A percentile compares a stretch with the other conserved stretches of the same genome.
These are phyloP conservation scores for Curvularia verruculosa DNA, from an alignment of 2,329 filamentous ascomycete species.

Conservation along the genomic window DNA sequence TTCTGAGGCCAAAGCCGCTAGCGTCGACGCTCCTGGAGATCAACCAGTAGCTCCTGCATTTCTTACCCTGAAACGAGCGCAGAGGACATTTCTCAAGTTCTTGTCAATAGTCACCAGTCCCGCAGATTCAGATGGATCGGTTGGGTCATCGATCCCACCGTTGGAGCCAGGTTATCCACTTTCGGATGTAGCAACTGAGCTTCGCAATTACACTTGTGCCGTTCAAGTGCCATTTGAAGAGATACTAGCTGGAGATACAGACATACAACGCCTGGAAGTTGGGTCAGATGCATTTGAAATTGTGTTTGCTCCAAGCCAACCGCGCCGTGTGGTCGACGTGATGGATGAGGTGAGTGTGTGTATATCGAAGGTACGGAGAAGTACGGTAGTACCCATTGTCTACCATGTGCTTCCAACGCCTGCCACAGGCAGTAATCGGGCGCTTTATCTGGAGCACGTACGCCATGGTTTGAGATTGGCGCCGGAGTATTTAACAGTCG, in stretches of 20 bases:
- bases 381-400: slow-evolving; percentile 61
- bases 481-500: slow-evolving; percentile 65
- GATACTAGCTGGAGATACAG: slow-evolving; percentile 60
- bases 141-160: slow-evolving; percentile 53
- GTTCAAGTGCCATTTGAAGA: slow-evolving; percentile 66
- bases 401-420: slow-evolving; percentile 44
- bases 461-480: slow-evolving; percentile 66
- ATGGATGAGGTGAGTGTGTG: slow-evolving; percentile 60
- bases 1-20: slow-evolving; percentile 57
- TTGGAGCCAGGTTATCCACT: slow-evolving; percentile 70
- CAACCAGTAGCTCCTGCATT: slow-evolving; percentile 60
- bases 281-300: slow-evolving; percentile 72
- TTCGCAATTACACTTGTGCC: slow-evolving; percentile 70
- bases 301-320: slow-evolving; percentile 53
- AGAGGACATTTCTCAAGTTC: slow-evolving; percentile 73
- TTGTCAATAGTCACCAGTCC: slow-evolving; percentile 65
- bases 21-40: slow-evolving; percentile 23
- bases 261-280: slow-evolving; percentile 69
- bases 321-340: slow-evolving; percentile 17
- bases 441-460: slow-evolving; percentile 62
- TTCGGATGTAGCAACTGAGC: slow-evolving; percentile 65
- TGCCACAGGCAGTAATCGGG: slow-evolving; percentile 32
- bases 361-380: slow-evolving; percentile 66
- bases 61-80: slow-evolving; percentile 69
- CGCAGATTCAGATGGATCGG: slow-evolving; percentile 47